Conservation (phyloP, 768 basidiomycete genomes). For the Lepiota brunneoincarnata region DNA sequence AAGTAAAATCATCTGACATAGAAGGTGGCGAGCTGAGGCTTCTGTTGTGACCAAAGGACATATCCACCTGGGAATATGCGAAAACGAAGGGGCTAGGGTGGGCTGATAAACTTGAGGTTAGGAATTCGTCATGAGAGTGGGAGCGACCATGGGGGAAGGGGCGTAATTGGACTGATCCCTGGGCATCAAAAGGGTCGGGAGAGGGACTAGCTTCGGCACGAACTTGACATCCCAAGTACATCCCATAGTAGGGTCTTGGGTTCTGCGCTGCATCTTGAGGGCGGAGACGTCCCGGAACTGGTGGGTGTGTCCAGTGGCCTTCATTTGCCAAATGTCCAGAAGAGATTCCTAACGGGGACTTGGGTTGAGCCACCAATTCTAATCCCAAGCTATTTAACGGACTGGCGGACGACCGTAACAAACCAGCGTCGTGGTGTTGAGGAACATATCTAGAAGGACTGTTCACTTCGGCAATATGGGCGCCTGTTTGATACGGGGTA, state of each 20-base stretch:
- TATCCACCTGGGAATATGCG: background rate
- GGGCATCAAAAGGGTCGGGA: background rate
- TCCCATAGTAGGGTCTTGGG: no score
- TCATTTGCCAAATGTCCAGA: background rate
- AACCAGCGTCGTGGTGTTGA: background rate
- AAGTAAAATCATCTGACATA: background rate
- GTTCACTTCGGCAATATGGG: background rate
- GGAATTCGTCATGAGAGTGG: background rate
- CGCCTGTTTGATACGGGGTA: conserved; percentile 3
- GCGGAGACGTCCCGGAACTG: no score
- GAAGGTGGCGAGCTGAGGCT: background rate
- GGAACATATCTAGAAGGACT: background rate
- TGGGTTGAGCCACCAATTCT: background rate
- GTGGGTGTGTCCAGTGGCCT: no score
- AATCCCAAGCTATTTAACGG: background rate
- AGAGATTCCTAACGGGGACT: background rate
- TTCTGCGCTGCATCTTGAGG: no score
- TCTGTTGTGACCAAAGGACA: background rate
- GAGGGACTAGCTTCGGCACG: background rate
- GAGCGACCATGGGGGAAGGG: background rate
- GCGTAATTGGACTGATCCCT: background rate
- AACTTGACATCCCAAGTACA: background rate
- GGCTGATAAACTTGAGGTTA: background rate
- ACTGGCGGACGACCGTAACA: background rate
- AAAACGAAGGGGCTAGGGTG: background rate